Conservation (phyloP, 176 grass and related monocot species). For the Zoysia pacifica region DNA sequence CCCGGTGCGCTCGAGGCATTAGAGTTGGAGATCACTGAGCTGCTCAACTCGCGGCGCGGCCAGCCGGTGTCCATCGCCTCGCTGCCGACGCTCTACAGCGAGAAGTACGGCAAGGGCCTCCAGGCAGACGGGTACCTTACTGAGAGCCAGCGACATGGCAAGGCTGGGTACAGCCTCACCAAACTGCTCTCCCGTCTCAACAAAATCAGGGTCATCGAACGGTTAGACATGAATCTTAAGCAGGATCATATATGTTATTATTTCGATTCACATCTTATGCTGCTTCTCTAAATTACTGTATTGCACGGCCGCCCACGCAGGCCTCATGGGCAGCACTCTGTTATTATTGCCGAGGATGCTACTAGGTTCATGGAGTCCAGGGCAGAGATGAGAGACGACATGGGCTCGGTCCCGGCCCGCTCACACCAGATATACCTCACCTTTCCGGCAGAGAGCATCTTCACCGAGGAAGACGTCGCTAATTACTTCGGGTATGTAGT, state of each 20-base stretch:
- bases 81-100: slow-evolving; percentile 72
- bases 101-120: slow-evolving; percentile 76
- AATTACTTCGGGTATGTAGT: slow-evolving; percentile 65
- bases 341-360: slow-evolving; percentile 75
- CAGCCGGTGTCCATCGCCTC: slow-evolving; percentile 85
- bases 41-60: slow-evolving; percentile 58
- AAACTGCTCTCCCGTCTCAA: slow-evolving; percentile 76
- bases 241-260: too few species aligned
- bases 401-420: slow-evolving; percentile 33
- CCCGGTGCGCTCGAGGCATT: slow-evolving; percentile 45
- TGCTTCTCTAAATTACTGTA: not conserved
- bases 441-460: slow-evolving; percentile 80
- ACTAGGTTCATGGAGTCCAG: slow-evolving; percentile 54
- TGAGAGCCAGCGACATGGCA: slow-evolving; percentile 86
- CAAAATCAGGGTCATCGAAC: slow-evolving; percentile 70
- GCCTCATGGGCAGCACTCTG: slow-evolving; percentile 83
- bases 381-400: slow-evolving; percentile 47
- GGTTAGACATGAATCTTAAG: slow-evolving; percentile 33
- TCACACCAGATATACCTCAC: slow-evolving; percentile 95
- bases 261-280: not conserved
- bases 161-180: slow-evolving; percentile 80
- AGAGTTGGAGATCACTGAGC: slow-evolving; percentile 62
- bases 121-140: slow-evolving; percentile 92
- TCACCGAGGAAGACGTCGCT: slow-evolving; percentile 68
- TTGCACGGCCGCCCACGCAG: slow-evolving; percentile 26